Evolutionary conservation across 2,329 filamentous ascomycete genomes (phyloP).

Genomic region (Colletotrichum godetiae): DNA sequence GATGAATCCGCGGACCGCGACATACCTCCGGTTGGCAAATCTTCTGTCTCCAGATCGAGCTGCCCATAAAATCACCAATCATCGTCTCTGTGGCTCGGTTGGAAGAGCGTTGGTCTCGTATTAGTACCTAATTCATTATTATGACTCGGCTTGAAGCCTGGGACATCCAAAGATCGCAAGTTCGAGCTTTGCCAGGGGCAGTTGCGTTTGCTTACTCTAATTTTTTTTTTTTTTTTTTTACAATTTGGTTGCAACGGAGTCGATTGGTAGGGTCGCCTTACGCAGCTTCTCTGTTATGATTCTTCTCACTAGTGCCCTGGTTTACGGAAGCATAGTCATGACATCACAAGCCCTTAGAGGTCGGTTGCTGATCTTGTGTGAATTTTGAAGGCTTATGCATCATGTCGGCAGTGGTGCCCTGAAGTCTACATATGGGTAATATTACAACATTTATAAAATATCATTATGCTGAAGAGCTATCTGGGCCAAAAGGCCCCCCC

Average conservation of each 20-base stretch:
- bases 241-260: neutral
- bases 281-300: too few relatives aligned
- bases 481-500: constrained; percentile 8
- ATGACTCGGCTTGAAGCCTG: constrained; percentile 11
- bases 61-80: rapidly evolving
- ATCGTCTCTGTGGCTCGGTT: constrained; percentile 32
- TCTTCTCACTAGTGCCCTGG: too few relatives aligned
- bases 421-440: constrained; percentile 12
- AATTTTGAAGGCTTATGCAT: constrained; percentile 8
- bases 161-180: constrained; percentile 35
- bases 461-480: constrained; percentile 34
- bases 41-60: neutral
- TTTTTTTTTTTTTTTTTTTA: neutral
- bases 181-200: constrained; percentile 34
- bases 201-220: neutral
- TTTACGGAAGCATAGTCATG: neutral
- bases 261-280: neutral
- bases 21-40: neutral
- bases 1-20: neutral
- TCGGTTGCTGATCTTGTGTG: neutral
- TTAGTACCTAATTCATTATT: neutral
- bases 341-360: neutral
- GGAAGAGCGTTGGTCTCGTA: constrained; percentile 36
- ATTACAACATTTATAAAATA: constrained; percentile 27
- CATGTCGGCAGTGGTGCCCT: constrained; percentile 17